Evolutionary conservation across 2,329 filamentous ascomycete species (phyloP), one percentile per base, ranked within the genome.

Genomic region (Neopestalotiopsis sp.): DNA sequence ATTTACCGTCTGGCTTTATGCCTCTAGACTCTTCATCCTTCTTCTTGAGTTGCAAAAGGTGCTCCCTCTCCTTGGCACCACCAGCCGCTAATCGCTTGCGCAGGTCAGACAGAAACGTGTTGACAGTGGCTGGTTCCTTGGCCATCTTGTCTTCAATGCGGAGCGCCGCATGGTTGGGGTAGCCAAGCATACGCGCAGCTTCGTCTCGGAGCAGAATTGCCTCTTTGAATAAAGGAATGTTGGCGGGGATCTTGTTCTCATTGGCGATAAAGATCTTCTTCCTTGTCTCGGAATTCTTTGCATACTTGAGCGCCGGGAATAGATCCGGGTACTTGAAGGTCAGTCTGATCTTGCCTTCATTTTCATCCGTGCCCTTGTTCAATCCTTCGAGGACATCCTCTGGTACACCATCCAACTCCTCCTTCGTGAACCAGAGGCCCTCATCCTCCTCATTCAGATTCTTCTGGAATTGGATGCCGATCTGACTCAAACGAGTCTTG

Each of bases 101-200:
- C 70, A 96, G 83, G 76, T 95, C 92, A 5, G 84, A 86, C 7
- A 96, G 82, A 79, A 96, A 95, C 66, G 89, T 87, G 71, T 91
- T 87, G 12, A 96, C 93, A 0, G 88, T 92, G 76, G 89, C 86
- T 1, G 92, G 87, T 1, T 87, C 90, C 85, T 95, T 94, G 61
- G 93, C 92, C 93, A 96, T 96, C 86, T 94, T 95, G 75, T 93
- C 90, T 76, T 94, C 92, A 53, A 96, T 91, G 61, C 88, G 85
- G 79, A 94, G 91, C 62, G 90, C 87, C 20, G 93, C 93, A 77
- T 95, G 92, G 76, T 94, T 90, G 5, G 89, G 86, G 79, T 94
- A 96, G 13, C 92, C 92, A 1, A 95, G 85, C 62, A 95, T 85
- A 65, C 92, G 88, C 13, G 93, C 94, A 20, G 90, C 91, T 79